Evolutionary conservation across 2,329 filamentous ascomycete genomes (phyloP).

Genomic region (Rutstroemia sydowiana): DNA sequence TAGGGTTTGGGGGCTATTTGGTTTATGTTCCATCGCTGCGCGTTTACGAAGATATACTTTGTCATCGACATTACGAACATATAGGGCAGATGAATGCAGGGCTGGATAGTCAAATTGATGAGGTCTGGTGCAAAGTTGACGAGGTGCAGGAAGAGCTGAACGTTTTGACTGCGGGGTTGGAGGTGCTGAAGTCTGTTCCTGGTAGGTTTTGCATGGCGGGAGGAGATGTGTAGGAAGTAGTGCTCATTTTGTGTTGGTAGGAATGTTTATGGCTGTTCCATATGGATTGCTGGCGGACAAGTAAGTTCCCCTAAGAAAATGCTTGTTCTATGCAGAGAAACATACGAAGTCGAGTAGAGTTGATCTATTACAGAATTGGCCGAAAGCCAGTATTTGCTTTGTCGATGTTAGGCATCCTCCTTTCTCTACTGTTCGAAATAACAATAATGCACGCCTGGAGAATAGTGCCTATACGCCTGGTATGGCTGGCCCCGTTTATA

Average conservation of each 20-base stretch:
- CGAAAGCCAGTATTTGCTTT: slow-evolving; percentile 32
- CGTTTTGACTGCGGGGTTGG: slow-evolving; percentile 29
- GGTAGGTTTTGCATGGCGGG: slow-evolving; percentile 16
- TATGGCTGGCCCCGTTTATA: slow-evolving; percentile 31
- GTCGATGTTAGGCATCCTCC: slow-evolving; percentile 27
- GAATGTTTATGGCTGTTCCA: slow-evolving; percentile 31
- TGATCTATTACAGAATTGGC: slow-evolving; percentile 25
- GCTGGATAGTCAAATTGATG: slow-evolving; percentile 28
- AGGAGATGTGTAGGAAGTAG: neutral
- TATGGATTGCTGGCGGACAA: slow-evolving; percentile 35
- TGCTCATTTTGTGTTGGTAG: slow-evolving; percentile 14
- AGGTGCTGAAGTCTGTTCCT: slow-evolving; percentile 28
- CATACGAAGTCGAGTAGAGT: slow-evolving; percentile 5
- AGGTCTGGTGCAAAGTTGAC: slow-evolving; percentile 33
- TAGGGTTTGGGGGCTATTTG: slow-evolving; percentile 27
- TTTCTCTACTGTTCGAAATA: slow-evolving; percentile 27
- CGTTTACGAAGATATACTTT: slow-evolving; percentile 35
- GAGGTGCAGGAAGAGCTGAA: slow-evolving; percentile 33
- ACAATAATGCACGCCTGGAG: slow-evolving; percentile 31
- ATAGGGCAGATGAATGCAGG: slow-evolving; percentile 20
- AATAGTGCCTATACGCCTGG: slow-evolving; percentile 28
- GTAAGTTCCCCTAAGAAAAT: slow-evolving; percentile 17
- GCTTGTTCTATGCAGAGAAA: neutral
- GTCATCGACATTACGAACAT: slow-evolving; percentile 32
- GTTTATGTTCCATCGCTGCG: slow-evolving; percentile 30